Base-by-base conservation (phyloP, 2,329 filamentous ascomycete genomes). In the Hypoxylon sp. region DNA sequence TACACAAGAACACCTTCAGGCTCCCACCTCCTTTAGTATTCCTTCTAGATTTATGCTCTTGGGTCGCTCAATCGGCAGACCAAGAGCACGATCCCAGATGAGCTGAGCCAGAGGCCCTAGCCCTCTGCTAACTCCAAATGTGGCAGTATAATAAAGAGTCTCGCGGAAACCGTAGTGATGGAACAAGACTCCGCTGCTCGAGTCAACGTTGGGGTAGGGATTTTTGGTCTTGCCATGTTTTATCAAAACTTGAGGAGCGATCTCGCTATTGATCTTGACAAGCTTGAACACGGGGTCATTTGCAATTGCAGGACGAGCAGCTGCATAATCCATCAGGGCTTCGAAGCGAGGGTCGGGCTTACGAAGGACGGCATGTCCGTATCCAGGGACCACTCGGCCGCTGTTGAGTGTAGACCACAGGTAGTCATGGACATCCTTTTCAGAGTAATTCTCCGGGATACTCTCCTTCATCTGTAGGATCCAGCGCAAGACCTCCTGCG, bases 201-300 rank as follows among this genome's bases (percentile, higher is more conserved):
- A 94, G 81, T 99, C 96, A 68, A 99, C 96, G 79, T 99, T 99
- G 71, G 96, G 96, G 82, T 95, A 97, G 1, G 96, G 94, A 84
- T 97, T 97, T 87, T 97, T 97, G 73, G 94, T 97, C 90, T 98
- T 98, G 81, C 96, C 96, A 79, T 99, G 96, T 84, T 98, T 90
- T 75, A 89, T 96, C 75, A 99, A 86, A 19, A 99, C 96, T 57
- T 89, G 88, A 14, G 96, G 96, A 0, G 96, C 96, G 70, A 99
- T 91, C 77, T 94, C 91, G 72, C 91, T 94, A 85, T 97, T 98
- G 84, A 92, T 91, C 87, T 94, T 92, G 61, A 99, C 95, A 10
- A 99, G 89, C 81, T 93, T 89, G 90, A 97, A 98, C 69, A 98
- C 90, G 1, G 95, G 94, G 80, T 98, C 92, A 51, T 87, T 83